phyloP scores from a whole-genome alignment of 1,284 basidiomycete species.

The Coriolopsis trogii region DNA sequence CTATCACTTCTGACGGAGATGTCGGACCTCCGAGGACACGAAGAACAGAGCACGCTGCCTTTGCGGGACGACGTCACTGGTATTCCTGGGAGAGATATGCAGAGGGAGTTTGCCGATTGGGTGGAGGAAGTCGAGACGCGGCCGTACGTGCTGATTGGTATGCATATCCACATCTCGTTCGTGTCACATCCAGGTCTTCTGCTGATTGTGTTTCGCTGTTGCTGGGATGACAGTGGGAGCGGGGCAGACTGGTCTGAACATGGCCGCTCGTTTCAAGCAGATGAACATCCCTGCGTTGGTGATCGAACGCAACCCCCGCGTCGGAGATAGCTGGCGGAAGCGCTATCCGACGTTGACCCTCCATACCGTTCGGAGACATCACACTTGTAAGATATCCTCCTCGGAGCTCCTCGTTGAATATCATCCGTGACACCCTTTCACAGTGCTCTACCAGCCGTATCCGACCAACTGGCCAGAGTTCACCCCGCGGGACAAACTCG shows the following conservation, averaged over 20 bases:
- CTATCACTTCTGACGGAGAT: constrained; percentile 33
- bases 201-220: neutral
- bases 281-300: constrained; percentile 52
- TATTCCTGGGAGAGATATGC: constrained; percentile 18
- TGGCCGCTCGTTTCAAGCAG: constrained; percentile 55
- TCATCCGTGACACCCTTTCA: neutral
- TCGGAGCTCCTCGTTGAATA: neutral
- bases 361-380: constrained; percentile 45
- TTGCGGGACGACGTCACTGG: constrained; percentile 18
- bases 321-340: constrained; percentile 59
- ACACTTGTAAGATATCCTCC: constrained; percentile 33
- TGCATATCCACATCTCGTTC: constrained; percentile 2
- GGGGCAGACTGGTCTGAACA: constrained; percentile 55
- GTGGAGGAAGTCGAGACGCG: constrained; percentile 25
- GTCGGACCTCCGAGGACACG: constrained; percentile 35
- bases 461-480: constrained; percentile 35
- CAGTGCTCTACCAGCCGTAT: constrained; percentile 43
- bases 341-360: constrained; percentile 53
- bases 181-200: constrained; percentile 15
- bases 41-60: constrained; percentile 26
- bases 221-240: constrained; percentile 25
- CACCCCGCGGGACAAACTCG: constrained; percentile 44
- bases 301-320: constrained; percentile 46
- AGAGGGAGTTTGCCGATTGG: constrained; percentile 22
- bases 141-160: constrained; percentile 31